Conservation (phyloP, 257 asterid genomes). For the Apocynum venetum region DNA sequence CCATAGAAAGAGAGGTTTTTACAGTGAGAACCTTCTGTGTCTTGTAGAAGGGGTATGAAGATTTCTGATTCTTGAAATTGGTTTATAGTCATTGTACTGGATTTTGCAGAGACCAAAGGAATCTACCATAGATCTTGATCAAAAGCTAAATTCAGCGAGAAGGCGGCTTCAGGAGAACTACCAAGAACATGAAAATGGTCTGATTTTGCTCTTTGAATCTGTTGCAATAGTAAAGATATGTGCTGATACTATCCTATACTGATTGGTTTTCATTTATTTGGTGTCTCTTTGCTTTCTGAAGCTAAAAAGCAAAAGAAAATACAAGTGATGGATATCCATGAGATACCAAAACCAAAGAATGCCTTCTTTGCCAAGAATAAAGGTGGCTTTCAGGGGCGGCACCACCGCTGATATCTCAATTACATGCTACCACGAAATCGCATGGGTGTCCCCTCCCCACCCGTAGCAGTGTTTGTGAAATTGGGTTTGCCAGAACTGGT, state of each 20-base stretch:
- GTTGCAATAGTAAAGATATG: constrained; percentile 6
- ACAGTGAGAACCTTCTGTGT: background rate
- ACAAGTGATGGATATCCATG: constrained; percentile 95
- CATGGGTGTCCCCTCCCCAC: background rate
- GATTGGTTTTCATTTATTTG: constrained; percentile 25
- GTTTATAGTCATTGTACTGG: constrained; percentile 13
- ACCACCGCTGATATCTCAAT: constrained; percentile 54
- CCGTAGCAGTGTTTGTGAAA: constrained; percentile 3
- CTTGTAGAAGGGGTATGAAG: background rate
- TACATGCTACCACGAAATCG: background rate
- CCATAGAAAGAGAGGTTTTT: background rate
- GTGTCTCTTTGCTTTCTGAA: constrained; percentile 38
- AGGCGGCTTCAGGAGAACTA: constrained; percentile 96
- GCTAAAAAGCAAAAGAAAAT: constrained; percentile 96
- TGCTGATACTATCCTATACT: constrained; percentile 13
- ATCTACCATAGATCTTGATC: constrained; percentile 53
- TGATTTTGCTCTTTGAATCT: constrained; percentile 32
- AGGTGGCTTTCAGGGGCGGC: constrained; percentile 86
- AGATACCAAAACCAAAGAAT: constrained; percentile 85
- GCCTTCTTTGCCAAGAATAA: constrained; percentile 78
- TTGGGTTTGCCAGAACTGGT: constrained; percentile 18
- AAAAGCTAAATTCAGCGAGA: constrained; percentile 72
- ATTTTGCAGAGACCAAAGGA: constrained; percentile 74
- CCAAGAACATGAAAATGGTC: constrained; percentile 96
- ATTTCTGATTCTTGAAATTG: background rate